Percentiles rank a stretch among this genome's conserved stretches.
Conservation (phyloP, 2,329 filamentous ascomycete genomes). For the Fusarium secorum region DNA sequence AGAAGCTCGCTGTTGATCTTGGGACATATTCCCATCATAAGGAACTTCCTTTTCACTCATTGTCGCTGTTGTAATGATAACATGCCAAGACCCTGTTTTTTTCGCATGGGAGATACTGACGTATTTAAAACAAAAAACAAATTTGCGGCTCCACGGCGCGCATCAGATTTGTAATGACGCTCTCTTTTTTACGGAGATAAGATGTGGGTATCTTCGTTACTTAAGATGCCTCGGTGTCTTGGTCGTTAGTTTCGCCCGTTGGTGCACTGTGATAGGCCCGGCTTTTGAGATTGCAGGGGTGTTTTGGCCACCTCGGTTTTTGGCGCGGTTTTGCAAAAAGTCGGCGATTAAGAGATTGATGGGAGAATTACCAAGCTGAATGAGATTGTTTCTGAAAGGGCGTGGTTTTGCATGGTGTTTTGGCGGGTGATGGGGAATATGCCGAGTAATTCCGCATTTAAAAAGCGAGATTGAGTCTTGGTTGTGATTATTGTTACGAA, state of each 20-base stretch:
- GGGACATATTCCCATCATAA: background rate
- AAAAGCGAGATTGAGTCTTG: background rate
- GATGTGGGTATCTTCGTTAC: background rate
- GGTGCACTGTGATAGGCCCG: background rate
- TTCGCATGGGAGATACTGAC: background rate
- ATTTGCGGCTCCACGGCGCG: constrained; percentile 7
- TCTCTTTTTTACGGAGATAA: constrained; percentile 17
- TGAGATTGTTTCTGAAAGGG: background rate
- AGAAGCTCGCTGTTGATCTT: background rate
- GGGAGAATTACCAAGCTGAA: background rate
- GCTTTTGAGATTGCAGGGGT: background rate
- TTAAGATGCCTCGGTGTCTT: constrained; percentile 20
- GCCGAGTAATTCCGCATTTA: background rate
- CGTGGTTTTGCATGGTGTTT: background rate
- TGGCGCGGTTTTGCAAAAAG: background rate
- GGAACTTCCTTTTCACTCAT: background rate
- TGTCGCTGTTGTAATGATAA: background rate
- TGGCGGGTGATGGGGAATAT: background rate
- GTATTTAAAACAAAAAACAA: background rate
- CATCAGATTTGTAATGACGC: constrained; percentile 22
- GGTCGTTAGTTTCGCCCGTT: background rate
- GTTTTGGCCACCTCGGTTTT: background rate
- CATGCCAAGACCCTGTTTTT: background rate
- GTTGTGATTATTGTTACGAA: rapidly evolving
- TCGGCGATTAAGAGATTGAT: background rate